Evolutionary conservation across 345 rosid species (phyloP).

Genomic region (Tarenaya hassleriana): DNA sequence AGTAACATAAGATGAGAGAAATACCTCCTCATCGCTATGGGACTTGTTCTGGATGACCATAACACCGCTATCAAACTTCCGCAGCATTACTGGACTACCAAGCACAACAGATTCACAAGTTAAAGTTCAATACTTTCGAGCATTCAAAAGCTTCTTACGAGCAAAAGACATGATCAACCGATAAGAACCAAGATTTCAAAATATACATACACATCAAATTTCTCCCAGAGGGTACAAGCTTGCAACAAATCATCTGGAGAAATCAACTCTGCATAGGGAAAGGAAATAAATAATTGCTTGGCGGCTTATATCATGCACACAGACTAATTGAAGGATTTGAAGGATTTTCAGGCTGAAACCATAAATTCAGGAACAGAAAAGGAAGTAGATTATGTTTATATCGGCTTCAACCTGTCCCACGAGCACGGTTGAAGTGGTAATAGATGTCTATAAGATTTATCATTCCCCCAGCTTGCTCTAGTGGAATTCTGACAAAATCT

Average conservation of each 20-base stretch:
- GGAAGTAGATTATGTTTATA: background rate
- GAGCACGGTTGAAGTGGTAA: constrained; percentile 93
- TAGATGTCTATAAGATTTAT: constrained; percentile 85
- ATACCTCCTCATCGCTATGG: constrained; percentile 91
- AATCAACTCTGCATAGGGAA: constrained; percentile 57
- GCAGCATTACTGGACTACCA: constrained; percentile 89
- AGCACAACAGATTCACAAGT: constrained; percentile 27
- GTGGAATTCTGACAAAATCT: constrained; percentile 84
- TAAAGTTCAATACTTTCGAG: constrained; percentile 8
- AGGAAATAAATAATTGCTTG: background rate
- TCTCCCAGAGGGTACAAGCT: constrained; percentile 95
- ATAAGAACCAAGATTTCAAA: background rate
- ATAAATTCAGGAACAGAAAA: background rate
- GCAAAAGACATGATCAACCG: background rate
- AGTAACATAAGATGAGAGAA: constrained; percentile 4
- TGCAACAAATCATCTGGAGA: constrained; percentile 92
- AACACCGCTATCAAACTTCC: constrained; percentile 97
- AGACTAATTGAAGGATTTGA: background rate
- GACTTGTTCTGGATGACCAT: constrained; percentile 91
- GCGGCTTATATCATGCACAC: background rate
- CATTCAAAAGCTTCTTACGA: background rate
- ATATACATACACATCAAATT: constrained; percentile 72
- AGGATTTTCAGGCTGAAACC: background rate
- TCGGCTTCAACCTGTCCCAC: constrained; percentile 71
- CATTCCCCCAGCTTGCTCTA: constrained; percentile 93